phyloP scores from a whole-genome alignment of 2,329 filamentous ascomycete species.

The Apiospora marii region DNA sequence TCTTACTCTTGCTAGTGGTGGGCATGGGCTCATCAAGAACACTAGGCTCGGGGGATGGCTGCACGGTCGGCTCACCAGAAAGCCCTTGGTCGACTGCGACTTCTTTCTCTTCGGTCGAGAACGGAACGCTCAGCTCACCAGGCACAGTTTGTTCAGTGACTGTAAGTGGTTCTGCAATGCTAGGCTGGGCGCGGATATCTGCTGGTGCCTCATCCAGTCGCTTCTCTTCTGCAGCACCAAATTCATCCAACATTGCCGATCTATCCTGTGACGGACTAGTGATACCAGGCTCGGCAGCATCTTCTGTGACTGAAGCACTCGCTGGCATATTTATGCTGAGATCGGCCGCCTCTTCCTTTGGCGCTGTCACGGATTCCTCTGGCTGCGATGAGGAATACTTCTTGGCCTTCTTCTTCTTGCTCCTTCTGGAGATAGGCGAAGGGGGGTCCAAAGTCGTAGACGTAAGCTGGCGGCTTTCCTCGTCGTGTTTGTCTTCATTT shows the following conservation, averaged over 20 bases:
- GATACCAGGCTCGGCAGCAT: neutral
- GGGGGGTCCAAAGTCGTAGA: neutral
- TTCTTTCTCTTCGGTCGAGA: neutral
- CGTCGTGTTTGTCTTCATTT: neutral
- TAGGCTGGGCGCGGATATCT: neutral
- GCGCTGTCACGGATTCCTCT: neutral
- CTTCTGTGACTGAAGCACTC: neutral
- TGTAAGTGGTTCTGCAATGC: neutral
- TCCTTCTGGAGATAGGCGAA: conserved; percentile 34
- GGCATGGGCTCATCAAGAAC: conserved; percentile 29
- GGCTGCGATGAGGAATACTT: conserved; percentile 35
- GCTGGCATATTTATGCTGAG: neutral
- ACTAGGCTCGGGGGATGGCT: conserved; percentile 7
- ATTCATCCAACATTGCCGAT: neutral
- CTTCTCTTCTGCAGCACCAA: neutral
- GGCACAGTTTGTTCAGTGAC: neutral
- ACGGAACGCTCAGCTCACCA: neutral
- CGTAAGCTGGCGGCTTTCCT: neutral
- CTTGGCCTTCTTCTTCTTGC: conserved; percentile 39
- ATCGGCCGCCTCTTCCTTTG: conserved; percentile 24
- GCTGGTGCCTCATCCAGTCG: neutral
- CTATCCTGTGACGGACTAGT: neutral
- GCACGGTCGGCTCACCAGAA: neutral
- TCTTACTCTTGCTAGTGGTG: conserved; percentile 40
- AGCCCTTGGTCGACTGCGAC: neutral